phyloP scores from a whole-genome alignment of 176 grass and related monocot genomes.

The Oropetium thomaeum region DNA sequence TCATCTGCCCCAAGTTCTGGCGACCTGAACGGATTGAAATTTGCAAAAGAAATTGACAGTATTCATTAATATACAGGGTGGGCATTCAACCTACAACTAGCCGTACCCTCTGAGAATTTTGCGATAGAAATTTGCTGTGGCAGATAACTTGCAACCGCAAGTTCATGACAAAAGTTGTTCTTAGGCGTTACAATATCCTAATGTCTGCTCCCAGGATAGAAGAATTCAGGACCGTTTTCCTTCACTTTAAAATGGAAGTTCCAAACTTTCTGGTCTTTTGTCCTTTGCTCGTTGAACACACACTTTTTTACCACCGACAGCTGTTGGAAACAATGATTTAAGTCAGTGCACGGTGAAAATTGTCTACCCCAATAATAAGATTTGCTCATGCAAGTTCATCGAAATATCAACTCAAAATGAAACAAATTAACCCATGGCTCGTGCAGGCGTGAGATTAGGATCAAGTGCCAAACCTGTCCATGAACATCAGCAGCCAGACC shows the following conservation, averaged over 20 bases:
- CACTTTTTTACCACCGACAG: constrained; percentile 67
- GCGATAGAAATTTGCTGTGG: too few relatives aligned
- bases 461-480: constrained; percentile 61
- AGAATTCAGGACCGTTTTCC: constrained; percentile 70
- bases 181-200: constrained; percentile 19
- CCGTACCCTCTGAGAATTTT: too few relatives aligned
- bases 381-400: not conserved
- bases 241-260: constrained; percentile 89
- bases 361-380: not conserved
- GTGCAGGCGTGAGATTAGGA: not conserved
- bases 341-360: not conserved
- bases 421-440: constrained; percentile 10
- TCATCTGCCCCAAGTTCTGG: too few relatives aligned
- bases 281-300: constrained; percentile 21
- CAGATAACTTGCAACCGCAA: not conserved
- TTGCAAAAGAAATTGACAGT: not conserved
- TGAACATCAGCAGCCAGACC: constrained; percentile 91
- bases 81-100: not conserved
- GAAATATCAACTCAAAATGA: not conserved
- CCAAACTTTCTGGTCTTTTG: constrained; percentile 48
- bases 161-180: not conserved
- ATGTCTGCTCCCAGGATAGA: constrained; percentile 71
- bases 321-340: constrained; percentile 37
- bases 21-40: not conserved
- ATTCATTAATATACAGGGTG: not conserved